A percentile compares a stretch with the other conserved stretches of the same genome.
These are phyloP conservation scores for Xerocomus amazonicus DNA, from an alignment of 1,284 basidiomycete species.

Conservation along the genomic window DNA sequence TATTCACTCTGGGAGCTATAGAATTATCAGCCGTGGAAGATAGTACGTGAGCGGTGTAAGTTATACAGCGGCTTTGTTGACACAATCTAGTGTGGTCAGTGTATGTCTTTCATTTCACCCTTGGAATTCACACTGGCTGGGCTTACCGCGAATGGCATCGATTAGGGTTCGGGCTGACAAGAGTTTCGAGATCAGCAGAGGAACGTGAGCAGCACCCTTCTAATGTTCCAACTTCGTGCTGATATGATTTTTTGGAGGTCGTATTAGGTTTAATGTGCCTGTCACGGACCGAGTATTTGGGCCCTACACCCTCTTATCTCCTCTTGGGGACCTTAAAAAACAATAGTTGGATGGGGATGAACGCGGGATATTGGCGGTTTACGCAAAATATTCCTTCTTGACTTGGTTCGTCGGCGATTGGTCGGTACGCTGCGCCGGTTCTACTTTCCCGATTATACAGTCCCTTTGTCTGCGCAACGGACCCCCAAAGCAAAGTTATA, in stretches of 20 bases:
- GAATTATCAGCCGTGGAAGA: constrained; percentile 1
- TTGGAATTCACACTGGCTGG: constrained; percentile 2
- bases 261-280: constrained; percentile 20
- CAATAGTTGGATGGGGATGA: constrained; percentile 30
- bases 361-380: constrained; percentile 22
- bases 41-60: background rate
- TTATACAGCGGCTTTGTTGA: too few species aligned
- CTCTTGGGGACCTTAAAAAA: constrained; percentile 6
- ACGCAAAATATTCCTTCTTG: constrained; percentile 5
- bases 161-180: constrained; percentile 10
- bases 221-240: constrained; percentile 3
- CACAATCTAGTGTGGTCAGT: background rate
- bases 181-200: constrained; percentile 5
- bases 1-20: background rate
- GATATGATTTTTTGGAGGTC: background rate
- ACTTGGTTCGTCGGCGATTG: constrained; percentile 17
- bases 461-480: constrained; percentile 8
- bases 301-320: constrained; percentile 10
- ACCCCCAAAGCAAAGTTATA: background rate
- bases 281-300: background rate
- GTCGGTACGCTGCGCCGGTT: constrained; percentile 4
- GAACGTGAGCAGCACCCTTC: constrained; percentile 11
- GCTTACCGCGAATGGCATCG: constrained; percentile 8
- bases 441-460: constrained; percentile 6
- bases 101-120: background rate